Evolutionary conservation across 163 green algal species (phyloP), one percentile per base, ranked within the genome.

Genomic region (Coccomyxa subellipsoidea): DNA sequence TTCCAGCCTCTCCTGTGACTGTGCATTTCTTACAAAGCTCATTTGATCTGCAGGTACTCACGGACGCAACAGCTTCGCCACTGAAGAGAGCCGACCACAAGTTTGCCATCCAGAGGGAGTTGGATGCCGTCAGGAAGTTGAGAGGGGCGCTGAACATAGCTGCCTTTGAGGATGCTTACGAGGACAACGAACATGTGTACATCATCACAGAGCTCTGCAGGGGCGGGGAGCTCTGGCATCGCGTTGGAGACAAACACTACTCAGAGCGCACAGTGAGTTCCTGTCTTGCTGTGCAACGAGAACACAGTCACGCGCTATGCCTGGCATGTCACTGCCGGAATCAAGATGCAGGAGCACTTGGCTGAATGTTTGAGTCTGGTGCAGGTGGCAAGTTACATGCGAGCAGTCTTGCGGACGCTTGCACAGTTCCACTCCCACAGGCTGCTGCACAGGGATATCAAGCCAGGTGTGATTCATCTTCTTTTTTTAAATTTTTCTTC

Each of bases 371-470:
- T n/a, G 10, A 18, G 10, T 73, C 29, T 73, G 66, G 15, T 36
- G 38, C 87, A 95, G 92, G 94, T 96, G 37, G 93, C 93, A 18
- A 89, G 54, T 35, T 96, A 94, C 88, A 98, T 98, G 94, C 88
- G 93, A 3, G 92, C 90, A 9, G 93, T 96, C 69, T 84, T 97
- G 70, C 91, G 93, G 40, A 97, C 93, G 0, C 84, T 98, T 59
- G 91, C 91, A 1, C 95, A 98, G 88, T 98, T 94, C 88, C 94
- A 97, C 89, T 79, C 88, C 32, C 88, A 94, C 79, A 82, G 87
- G 75, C 96, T 98, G 78, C 87, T 98, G 83, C 95, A 98, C 84
- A 87, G 94, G 2, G 95, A 98, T 85, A 91, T 98, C 81, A 98
- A 98, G 84, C 76, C 76, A 5, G 76, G 72, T 78, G 31, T 5